Percentiles rank a stretch among this genome's conserved stretches.
Conservation (phyloP, 2,329 filamentous ascomycete species). For the Cladosporium sphaerospermum region DNA sequence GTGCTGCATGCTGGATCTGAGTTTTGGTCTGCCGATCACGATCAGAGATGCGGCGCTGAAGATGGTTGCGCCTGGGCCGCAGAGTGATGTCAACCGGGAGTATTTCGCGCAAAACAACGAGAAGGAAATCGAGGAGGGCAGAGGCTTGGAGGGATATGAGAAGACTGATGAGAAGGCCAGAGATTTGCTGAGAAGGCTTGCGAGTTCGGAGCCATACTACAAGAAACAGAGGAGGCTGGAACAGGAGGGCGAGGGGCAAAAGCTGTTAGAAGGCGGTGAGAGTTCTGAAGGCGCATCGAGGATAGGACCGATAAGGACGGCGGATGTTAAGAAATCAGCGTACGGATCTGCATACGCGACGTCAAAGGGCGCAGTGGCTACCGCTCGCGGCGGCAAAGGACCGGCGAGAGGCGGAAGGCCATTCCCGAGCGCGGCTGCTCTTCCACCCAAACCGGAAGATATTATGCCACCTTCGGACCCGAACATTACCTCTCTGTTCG, state of each 20-base stretch:
- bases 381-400: conserved; percentile 14
- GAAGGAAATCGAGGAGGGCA: conserved; percentile 86
- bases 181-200: conserved; percentile 75
- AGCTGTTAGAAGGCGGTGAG: conserved; percentile 36
- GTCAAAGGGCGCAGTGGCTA: conserved; percentile 12
- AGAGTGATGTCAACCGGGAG: conserved; percentile 89
- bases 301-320: conserved; percentile 73
- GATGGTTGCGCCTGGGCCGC: conserved; percentile 91
- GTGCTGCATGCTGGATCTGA: conserved; percentile 96
- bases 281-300: conserved; percentile 24
- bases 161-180: conserved; percentile 96
- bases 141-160: conserved; percentile 83
- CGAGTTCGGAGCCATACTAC: conserved; percentile 92
- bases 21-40: conserved; percentile 89
- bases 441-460: conserved; percentile 77
- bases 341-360: conserved; percentile 26
- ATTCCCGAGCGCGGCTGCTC: conserved; percentile 64
- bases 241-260: conserved; percentile 43
- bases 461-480: conserved; percentile 76
- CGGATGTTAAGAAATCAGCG: conserved; percentile 41
- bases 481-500: conserved; percentile 86
- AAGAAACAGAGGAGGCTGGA: conserved; percentile 76
- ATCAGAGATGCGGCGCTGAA: conserved; percentile 94
- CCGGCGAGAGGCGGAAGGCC: conserved; percentile 47
- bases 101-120: conserved; percentile 98